Percentiles rank a stretch among this genome's conserved stretches.
phyloP scores from a whole-genome alignment of 2,329 filamentous ascomycete genomes.

The Fusarium falciforme region DNA sequence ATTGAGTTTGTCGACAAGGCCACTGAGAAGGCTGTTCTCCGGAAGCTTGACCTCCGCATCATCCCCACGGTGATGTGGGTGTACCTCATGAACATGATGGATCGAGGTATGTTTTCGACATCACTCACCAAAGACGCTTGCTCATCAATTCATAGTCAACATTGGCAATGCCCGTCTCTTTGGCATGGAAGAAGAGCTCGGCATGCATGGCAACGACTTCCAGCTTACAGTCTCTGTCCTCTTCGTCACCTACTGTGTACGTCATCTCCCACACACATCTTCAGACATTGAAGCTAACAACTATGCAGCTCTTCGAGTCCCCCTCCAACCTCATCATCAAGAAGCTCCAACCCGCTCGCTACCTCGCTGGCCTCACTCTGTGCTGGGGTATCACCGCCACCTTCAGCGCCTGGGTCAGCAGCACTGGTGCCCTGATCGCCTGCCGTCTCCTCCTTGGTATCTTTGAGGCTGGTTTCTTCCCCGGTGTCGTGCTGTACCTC shows the following conservation, averaged over 20 bases:
- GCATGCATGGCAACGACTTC: constrained; percentile 66
- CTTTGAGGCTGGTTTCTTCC: constrained; percentile 63
- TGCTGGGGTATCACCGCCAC: constrained; percentile 58
- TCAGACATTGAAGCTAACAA: neutral
- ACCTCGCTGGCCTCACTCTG: constrained; percentile 58
- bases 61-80: constrained; percentile 49
- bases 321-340: constrained; percentile 55
- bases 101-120: constrained; percentile 41
- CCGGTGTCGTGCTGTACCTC: constrained; percentile 63
- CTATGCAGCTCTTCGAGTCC: constrained; percentile 50
- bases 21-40: constrained; percentile 37
- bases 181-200: constrained; percentile 63
- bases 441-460: constrained; percentile 52
- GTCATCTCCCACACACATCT: constrained; percentile 3
- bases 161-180: constrained; percentile 72
- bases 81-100: constrained; percentile 52
- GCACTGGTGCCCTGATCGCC: constrained; percentile 58
- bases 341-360: constrained; percentile 56
- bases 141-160: constrained; percentile 62
- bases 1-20: constrained; percentile 32
- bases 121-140: no score
- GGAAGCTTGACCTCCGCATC: constrained; percentile 49
- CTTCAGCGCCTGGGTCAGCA: constrained; percentile 57
- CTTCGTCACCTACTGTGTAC: constrained; percentile 56
- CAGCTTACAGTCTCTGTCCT: constrained; percentile 63